These are phyloP conservation scores for Elsinoe necatrix DNA, from an alignment of 2,329 filamentous ascomycete species.

Conservation along the genomic window DNA sequence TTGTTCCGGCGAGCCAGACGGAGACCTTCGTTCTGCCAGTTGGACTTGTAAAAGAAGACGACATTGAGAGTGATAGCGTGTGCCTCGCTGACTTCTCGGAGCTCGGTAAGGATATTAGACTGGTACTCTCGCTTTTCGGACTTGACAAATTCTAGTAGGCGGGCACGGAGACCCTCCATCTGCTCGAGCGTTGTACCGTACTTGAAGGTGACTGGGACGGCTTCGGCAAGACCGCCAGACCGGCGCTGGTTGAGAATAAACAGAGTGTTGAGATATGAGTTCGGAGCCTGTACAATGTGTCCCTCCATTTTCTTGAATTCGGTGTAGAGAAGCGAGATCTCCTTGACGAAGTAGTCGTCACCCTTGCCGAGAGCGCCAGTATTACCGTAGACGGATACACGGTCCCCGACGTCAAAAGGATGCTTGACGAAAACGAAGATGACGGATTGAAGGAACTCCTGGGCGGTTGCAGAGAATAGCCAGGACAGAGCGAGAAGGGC, in stretches of 20 bases:
- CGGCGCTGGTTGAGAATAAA: conserved; percentile 94
- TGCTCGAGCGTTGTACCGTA: conserved; percentile 78
- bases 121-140: conserved; percentile 86
- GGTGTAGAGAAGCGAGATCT: conserved; percentile 86
- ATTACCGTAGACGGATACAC: conserved; percentile 85
- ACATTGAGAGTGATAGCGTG: conserved; percentile 83
- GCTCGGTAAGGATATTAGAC: conserved; percentile 74
- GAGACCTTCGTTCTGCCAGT: conserved; percentile 89
- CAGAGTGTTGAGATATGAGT: conserved; percentile 82
- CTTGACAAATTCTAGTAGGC: conserved; percentile 73
- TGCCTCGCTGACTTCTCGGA: conserved; percentile 70
- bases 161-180: conserved; percentile 71
- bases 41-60: conserved; percentile 95
- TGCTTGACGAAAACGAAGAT: conserved; percentile 97
- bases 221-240: conserved; percentile 79
- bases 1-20: conserved; percentile 87
- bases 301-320: conserved; percentile 99
- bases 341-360: conserved; percentile 93
- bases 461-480: conserved; percentile 85
- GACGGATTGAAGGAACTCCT: conserved; percentile 88
- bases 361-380: conserved; percentile 69
- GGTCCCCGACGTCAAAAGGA: conserved; percentile 91
- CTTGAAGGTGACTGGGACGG: conserved; percentile 72
- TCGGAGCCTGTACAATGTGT: conserved; percentile 90
- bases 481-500: conserved; percentile 83